Conservation (phyloP, 106 monocot genomes). For the Dendrobium officinale region DNA sequence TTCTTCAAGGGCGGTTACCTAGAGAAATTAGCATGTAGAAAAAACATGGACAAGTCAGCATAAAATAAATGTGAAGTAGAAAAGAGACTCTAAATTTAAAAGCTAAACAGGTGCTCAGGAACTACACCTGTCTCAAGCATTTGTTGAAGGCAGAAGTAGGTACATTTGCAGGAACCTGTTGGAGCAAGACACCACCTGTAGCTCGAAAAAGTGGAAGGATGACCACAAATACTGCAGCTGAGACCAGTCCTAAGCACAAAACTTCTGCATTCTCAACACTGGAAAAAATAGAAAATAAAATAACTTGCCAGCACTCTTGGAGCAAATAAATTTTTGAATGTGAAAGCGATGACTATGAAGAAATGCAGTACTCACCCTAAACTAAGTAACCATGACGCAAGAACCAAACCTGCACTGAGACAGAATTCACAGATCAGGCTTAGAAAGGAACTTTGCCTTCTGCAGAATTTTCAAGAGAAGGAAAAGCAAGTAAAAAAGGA, state of each 20-base stretch:
- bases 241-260: slow-evolving; percentile 83
- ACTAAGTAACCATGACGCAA: slow-evolving; percentile 94
- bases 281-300: neutral
- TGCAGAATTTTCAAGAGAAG: neutral
- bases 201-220: slow-evolving; percentile 79
- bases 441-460: neutral
- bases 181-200: slow-evolving; percentile 70
- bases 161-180: slow-evolving; percentile 68
- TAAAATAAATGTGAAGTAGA: neutral
- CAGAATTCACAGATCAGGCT: slow-evolving; percentile 8
- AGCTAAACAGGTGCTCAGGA: neutral
- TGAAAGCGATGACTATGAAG: neutral
- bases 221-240: slow-evolving; percentile 68
- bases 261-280: slow-evolving; percentile 98
- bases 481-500: neutral
- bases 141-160: slow-evolving; percentile 73
- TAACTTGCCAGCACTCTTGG: neutral
- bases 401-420: slow-evolving; percentile 95
- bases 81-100: slow-evolving; percentile 1
- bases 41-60: slow-evolving; percentile 2
- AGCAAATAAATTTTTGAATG: neutral
- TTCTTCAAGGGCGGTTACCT: slow-evolving; percentile 72
- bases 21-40: slow-evolving; percentile 3
- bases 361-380: slow-evolving; percentile 52
- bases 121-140: slow-evolving; percentile 76